Percentiles rank a stretch among this genome's conserved stretches.
phyloP scores from a whole-genome alignment of 192 early-diverging fungal species.

The Gryganskiella cystojenkinii region DNA sequence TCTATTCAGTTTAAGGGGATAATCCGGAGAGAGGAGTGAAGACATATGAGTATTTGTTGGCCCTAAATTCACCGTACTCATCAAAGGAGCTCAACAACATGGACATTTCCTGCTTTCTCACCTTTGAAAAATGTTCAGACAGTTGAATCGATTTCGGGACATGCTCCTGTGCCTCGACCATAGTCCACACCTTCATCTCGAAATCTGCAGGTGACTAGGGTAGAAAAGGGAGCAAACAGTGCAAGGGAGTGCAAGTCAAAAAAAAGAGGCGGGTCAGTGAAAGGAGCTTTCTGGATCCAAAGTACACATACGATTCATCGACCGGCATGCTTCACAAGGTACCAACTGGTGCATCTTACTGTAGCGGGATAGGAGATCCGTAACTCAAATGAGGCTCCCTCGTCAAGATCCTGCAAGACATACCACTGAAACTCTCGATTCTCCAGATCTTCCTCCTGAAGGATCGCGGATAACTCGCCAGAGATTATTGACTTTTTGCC shows the following conservation, averaged over 20 bases:
- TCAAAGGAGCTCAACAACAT: background rate
- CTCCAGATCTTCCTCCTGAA: slow-evolving; percentile 14
- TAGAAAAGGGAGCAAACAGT: background rate
- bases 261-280: background rate
- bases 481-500: background rate
- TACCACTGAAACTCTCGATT: slow-evolving; percentile 49
- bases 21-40: background rate
- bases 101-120: background rate
- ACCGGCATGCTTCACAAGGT: background rate
- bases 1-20: slow-evolving; percentile 3
- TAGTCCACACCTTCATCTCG: slow-evolving; percentile 40
- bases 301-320: too few species aligned
- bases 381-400: slow-evolving; percentile 46
- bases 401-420: slow-evolving; percentile 39
- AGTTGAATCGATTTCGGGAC: slow-evolving; percentile 13
- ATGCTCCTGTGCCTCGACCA: slow-evolving; percentile 25
- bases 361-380: slow-evolving; percentile 54
- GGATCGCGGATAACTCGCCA: background rate
- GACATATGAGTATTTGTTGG: background rate
- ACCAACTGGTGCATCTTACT: slow-evolving; percentile 10
- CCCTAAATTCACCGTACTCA: background rate
- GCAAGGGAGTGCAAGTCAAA: background rate
- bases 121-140: slow-evolving; percentile 21
- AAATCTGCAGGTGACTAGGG: slow-evolving; percentile 43
- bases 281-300: background rate